Evolutionary conservation across 2,329 filamentous ascomycete genomes (phyloP), one percentile per base, ranked within the genome.

Genomic region (Trichoderma pleuroti): DNA sequence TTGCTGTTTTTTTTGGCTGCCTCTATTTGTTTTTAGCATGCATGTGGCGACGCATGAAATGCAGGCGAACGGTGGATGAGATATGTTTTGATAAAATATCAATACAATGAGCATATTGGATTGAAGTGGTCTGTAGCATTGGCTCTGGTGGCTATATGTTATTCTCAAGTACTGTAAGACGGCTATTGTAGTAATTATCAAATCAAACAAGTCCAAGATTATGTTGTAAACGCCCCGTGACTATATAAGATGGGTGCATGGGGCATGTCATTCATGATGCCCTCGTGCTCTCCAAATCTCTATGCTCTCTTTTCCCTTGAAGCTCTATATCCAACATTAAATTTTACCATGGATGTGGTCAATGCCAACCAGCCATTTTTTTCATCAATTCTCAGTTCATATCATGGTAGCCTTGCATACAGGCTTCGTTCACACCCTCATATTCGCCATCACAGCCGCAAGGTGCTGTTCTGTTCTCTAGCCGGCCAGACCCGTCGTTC

Each of bases 21-120:
- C 39, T 42, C 26, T 36, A 28, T 42, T 18, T 42, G 16, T 49
- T 60, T 34, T 32, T 16, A 62, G 72, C 69, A 74, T 74, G 70
- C 72, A 70, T 59, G 66, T 61, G 61, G 69, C 63, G 46, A 63
- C 59, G 52, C 70, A 71, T 71, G 64, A 59, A 34, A 68, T 68
- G 70, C 70, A 60, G 65, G 56, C 49, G 67, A 69, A 68, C 16
- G 59, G 60, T 54, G 64, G 70, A 57, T 71, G 57, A 64, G 26
- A 56, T 60, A 59, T 68, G 39, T 62, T 68, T 54, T 59, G 64
- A 71, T 71, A 64, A 59, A 71, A 32, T 60, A 69, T 69, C 67
- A 56, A 69, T 69, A 69, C 67, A 69, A 56, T 63, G 67, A 69
- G 67, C 42, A 69, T 63, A 63, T 69, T 62, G 59, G 67, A 63